Conservation (phyloP, 2,329 filamentous ascomycete species). For the Claviceps spartinae region DNA sequence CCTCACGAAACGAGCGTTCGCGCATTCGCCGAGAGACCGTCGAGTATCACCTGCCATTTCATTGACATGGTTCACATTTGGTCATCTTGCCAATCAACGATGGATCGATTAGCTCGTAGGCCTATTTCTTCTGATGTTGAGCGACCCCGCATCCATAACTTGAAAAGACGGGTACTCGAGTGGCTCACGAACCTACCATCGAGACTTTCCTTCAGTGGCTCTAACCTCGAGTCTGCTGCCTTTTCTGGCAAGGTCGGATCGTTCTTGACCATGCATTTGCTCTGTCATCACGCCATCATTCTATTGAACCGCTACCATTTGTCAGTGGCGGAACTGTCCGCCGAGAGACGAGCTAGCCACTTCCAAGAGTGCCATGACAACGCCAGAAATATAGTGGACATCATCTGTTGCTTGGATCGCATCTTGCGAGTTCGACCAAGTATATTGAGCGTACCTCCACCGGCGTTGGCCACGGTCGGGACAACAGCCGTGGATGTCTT, state of each 20-base stretch:
- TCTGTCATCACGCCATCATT: constrained; percentile 52
- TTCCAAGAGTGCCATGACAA: constrained; percentile 36
- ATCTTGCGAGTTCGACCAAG: constrained; percentile 19
- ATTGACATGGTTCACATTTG: constrained; percentile 51
- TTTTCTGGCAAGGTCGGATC: constrained; percentile 39
- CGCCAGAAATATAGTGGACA: constrained; percentile 36
- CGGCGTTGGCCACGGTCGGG: constrained; percentile 48
- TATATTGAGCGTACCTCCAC: constrained; percentile 34
- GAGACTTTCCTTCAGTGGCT: constrained; percentile 36
- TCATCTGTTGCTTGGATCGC: constrained; percentile 28
- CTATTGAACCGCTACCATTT: constrained; percentile 50
- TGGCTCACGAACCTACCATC: constrained; percentile 46
- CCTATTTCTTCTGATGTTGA: constrained; percentile 15
- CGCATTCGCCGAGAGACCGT: constrained; percentile 13
- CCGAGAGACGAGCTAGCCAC: constrained; percentile 28
- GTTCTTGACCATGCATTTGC: constrained; percentile 50
- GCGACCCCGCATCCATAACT: constrained; percentile 27
- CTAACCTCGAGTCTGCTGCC: constrained; percentile 44
- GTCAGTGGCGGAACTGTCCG: constrained; percentile 22
- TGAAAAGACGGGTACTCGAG: constrained; percentile 36
- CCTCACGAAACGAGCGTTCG: constrained; percentile 21
- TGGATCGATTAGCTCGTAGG: constrained; percentile 28
- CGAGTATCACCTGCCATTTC: constrained; percentile 44
- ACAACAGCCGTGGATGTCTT: constrained; percentile 54
- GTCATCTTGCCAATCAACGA: constrained; percentile 47